These are phyloP conservation scores for Tuber borchii DNA, from an alignment of 495 filamentous ascomycete genomes.

Conservation along the genomic window DNA sequence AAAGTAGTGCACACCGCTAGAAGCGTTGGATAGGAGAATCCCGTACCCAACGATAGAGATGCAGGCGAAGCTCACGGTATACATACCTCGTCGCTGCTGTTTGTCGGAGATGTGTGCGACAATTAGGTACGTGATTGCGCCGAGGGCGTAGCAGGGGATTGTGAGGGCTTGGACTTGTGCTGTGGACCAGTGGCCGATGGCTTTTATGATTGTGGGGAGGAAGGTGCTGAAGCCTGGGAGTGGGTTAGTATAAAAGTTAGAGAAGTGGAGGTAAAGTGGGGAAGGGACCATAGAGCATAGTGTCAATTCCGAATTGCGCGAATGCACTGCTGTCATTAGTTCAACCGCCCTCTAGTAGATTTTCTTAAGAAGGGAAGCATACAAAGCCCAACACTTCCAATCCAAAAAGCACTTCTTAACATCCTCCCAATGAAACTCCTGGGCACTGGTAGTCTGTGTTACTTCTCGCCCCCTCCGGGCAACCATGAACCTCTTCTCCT, in stretches of 20 bases:
- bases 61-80: slow-evolving; percentile 52
- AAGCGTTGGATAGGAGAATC: slow-evolving; percentile 55
- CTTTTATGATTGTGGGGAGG: slow-evolving; percentile 69
- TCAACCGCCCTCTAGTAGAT: background rate
- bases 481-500: slow-evolving; percentile 53
- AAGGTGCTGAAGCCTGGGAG: slow-evolving; percentile 60
- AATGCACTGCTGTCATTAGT: slow-evolving; percentile 37
- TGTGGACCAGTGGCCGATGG: slow-evolving; percentile 56
- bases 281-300: slow-evolving; percentile 59
- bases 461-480: slow-evolving; percentile 49
- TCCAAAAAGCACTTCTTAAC: slow-evolving; percentile 52
- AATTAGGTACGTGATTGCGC: slow-evolving; percentile 58
- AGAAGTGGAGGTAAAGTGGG: background rate
- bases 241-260: background rate
- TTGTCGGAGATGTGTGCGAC: slow-evolving; percentile 58
- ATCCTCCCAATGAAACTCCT: slow-evolving; percentile 53
- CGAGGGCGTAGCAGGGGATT: slow-evolving; percentile 67
- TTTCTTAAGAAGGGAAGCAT: slow-evolving; percentile 17
- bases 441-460: slow-evolving; percentile 55
- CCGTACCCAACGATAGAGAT: slow-evolving; percentile 64
- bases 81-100: slow-evolving; percentile 56
- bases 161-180: slow-evolving; percentile 67
- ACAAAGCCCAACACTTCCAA: slow-evolving; percentile 62
- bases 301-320: slow-evolving; percentile 62
- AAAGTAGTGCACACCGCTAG: slow-evolving; percentile 61